A percentile compares a stretch with the other conserved stretches of the same genome.
Conservation (phyloP, 805 yeast genomes). For the Priceomyces haplophilus region DNA sequence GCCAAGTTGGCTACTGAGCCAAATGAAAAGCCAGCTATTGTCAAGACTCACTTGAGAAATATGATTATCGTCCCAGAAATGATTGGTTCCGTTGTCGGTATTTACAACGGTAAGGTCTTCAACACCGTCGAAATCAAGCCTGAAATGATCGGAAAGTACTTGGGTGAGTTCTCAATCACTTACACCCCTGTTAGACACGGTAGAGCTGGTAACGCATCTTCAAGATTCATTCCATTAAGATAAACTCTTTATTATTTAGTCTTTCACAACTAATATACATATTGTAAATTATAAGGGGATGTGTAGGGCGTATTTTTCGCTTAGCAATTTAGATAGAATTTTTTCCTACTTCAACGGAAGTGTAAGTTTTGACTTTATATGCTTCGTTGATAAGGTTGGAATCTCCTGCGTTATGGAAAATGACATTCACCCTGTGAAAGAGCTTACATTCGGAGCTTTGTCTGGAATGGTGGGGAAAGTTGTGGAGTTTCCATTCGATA, state of each 20-base stretch:
- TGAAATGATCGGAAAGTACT: conserved; percentile 99
- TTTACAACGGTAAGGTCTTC: conserved; percentile 99
- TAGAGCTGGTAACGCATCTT: conserved; percentile 87
- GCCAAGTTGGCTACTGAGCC: conserved; percentile 87
- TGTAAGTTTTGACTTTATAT: neutral
- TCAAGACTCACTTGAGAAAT: conserved; percentile 99
- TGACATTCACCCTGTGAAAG: conserved; percentile 25
- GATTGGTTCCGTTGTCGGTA: conserved; percentile 98
- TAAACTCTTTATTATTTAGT: conserved; percentile 25
- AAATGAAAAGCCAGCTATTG: conserved; percentile 95
- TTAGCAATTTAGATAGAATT: neutral
- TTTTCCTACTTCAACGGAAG: neutral
- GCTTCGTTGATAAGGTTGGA: neutral
- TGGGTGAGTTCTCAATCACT: conserved; percentile 99
- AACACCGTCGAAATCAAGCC: conserved; percentile 98
- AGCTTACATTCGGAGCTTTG: conserved; percentile 48
- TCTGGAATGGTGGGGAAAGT: conserved; percentile 84
- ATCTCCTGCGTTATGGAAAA: conserved; percentile 3
- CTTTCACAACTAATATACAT: conserved; percentile 10
- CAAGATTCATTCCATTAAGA: conserved; percentile 70
- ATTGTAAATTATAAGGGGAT: conserved; percentile 5
- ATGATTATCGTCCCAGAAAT: conserved; percentile 98
- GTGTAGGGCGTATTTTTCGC: neutral
- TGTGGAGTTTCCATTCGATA: conserved; percentile 90
- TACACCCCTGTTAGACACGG: conserved; percentile 99